Percentiles rank a stretch among this genome's conserved stretches.
Conservation (phyloP, 2,329 filamentous ascomycete species). For the Albifimbria verrucaria region DNA sequence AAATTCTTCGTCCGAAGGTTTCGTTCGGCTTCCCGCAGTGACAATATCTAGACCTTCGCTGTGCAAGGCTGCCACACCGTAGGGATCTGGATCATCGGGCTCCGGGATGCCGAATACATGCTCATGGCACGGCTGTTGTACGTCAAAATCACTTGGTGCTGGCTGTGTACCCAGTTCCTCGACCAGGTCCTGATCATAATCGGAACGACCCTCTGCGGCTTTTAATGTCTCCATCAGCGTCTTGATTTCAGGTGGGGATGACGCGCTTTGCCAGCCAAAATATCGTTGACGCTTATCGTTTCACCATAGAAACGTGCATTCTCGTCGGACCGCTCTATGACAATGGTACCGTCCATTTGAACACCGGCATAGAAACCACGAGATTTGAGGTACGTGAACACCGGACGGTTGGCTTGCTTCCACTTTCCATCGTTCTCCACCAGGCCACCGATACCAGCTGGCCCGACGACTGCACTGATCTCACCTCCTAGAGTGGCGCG, state of each 20-base stretch:
- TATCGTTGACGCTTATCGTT: conserved; percentile 38
- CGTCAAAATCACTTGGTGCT: conserved; percentile 21
- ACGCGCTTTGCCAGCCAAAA: conserved; percentile 40
- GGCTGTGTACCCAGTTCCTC: conserved; percentile 30
- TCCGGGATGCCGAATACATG: conserved; percentile 34
- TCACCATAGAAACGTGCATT: conserved; percentile 82
- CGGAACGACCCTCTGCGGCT: conserved; percentile 27
- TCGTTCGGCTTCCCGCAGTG: conserved; percentile 30
- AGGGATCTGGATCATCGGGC: conserved; percentile 33
- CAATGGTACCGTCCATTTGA: conserved; percentile 79
- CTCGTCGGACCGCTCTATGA: conserved; percentile 79
- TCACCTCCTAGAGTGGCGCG: conserved; percentile 75
- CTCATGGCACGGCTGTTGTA: conserved; percentile 1
- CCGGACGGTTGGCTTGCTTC: conserved; percentile 48
- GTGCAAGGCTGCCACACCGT: conserved; percentile 32
- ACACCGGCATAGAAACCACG: conserved; percentile 83
- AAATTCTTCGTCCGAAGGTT: conserved; percentile 31
- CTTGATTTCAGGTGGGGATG: conserved; percentile 21
- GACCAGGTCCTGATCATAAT: conserved; percentile 28
- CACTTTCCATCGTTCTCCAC: conserved; percentile 55
- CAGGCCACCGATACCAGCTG: conserved; percentile 66
- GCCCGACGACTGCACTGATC: conserved; percentile 68
- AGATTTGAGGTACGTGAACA: conserved; percentile 73
- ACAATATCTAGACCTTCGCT: conserved; percentile 32
- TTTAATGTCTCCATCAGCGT: conserved; percentile 31